Conservation (phyloP, 345 rosid species). For the Clarkia xantiana region DNA sequence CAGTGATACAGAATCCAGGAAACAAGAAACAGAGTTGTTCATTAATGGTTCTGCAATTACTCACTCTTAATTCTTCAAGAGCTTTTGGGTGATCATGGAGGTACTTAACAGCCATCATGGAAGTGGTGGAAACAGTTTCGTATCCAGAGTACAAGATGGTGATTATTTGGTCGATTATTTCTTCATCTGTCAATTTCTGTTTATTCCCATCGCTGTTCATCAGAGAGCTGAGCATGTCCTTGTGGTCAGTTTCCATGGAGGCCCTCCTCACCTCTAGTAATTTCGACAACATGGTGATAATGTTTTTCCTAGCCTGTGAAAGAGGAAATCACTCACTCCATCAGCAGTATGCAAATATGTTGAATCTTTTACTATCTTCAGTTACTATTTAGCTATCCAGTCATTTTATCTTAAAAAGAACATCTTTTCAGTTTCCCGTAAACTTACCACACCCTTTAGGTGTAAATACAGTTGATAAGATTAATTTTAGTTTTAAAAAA, state of each 20-base stretch:
- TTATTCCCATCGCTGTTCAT: slow-evolving; percentile 40
- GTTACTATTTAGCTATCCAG: too few relatives aligned
- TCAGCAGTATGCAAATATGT: neutral
- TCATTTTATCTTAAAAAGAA: too few relatives aligned
- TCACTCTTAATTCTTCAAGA: slow-evolving; percentile 63
- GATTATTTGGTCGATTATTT: slow-evolving; percentile 73
- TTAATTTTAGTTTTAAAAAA: neutral
- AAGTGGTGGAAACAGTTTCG: slow-evolving; percentile 76
- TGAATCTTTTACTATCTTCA: too few relatives aligned
- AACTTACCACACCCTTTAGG: too few relatives aligned
- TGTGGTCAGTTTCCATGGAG: slow-evolving; percentile 18
- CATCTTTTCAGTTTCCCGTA: too few relatives aligned
- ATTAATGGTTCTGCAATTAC: slow-evolving; percentile 7
- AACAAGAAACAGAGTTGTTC: neutral
- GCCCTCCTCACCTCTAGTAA: slow-evolving; percentile 43
- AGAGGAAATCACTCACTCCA: neutral
- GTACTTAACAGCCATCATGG: slow-evolving; percentile 89
- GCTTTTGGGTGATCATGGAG: slow-evolving; percentile 63
- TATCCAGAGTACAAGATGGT: slow-evolving; percentile 69
- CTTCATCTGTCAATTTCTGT: slow-evolving; percentile 34
- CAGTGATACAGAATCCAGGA: neutral
- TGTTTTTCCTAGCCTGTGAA: slow-evolving; percentile 53
- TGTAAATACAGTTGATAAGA: neutral
- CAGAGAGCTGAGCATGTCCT: slow-evolving; percentile 61
- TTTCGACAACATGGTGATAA: slow-evolving; percentile 32